Percentiles rank a stretch among this genome's conserved stretches.
Evolutionary conservation across 495 filamentous ascomycete genomes (phyloP).

Genomic region (Neurospora intermedia): DNA sequence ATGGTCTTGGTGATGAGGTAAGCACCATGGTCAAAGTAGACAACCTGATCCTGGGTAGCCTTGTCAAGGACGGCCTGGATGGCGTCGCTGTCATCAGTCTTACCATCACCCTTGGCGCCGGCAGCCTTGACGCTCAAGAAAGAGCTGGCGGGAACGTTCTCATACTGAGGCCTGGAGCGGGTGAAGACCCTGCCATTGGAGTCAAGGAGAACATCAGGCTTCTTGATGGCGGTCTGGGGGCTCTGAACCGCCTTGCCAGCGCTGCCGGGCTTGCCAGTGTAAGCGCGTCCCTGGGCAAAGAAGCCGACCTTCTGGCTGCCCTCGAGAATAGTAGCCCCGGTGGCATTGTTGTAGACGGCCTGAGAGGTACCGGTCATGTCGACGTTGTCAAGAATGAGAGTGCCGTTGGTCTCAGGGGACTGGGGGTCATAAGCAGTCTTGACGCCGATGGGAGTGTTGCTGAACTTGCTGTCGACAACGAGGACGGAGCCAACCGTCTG

Average conservation of each 20-base stretch:
- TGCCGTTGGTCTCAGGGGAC: slow-evolving; percentile 57
- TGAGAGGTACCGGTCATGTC: slow-evolving; percentile 49
- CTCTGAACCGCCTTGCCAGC: slow-evolving; percentile 41
- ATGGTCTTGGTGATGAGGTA: slow-evolving; percentile 80
- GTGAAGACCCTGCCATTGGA: slow-evolving; percentile 47
- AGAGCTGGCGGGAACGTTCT: slow-evolving; percentile 40
- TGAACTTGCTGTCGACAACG: slow-evolving; percentile 68
- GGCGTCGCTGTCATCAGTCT: slow-evolving; percentile 54
- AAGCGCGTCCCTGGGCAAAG: slow-evolving; percentile 67
- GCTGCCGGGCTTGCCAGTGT: slow-evolving; percentile 34
- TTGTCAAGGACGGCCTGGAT: slow-evolving; percentile 64
- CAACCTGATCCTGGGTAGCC: slow-evolving; percentile 48
- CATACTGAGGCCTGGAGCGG: slow-evolving; percentile 66
- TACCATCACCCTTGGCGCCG: slow-evolving; percentile 72
- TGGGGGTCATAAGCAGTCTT: slow-evolving; percentile 59
- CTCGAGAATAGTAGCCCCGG: slow-evolving; percentile 50
- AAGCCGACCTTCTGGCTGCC: slow-evolving; percentile 61
- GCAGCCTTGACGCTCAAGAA: slow-evolving; percentile 67
- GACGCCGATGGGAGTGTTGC: slow-evolving; percentile 61
- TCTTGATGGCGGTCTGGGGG: slow-evolving; percentile 35
- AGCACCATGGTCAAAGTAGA: slow-evolving; percentile 88
- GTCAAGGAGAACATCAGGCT: slow-evolving; percentile 49
- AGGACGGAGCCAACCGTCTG: slow-evolving; percentile 74
- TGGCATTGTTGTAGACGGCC: slow-evolving; percentile 44
- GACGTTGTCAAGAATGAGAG: slow-evolving; percentile 78